These are phyloP conservation scores for Aureobasidium namibiae DNA, from an alignment of 2,329 filamentous ascomycete genomes.

Conservation along the genomic window DNA sequence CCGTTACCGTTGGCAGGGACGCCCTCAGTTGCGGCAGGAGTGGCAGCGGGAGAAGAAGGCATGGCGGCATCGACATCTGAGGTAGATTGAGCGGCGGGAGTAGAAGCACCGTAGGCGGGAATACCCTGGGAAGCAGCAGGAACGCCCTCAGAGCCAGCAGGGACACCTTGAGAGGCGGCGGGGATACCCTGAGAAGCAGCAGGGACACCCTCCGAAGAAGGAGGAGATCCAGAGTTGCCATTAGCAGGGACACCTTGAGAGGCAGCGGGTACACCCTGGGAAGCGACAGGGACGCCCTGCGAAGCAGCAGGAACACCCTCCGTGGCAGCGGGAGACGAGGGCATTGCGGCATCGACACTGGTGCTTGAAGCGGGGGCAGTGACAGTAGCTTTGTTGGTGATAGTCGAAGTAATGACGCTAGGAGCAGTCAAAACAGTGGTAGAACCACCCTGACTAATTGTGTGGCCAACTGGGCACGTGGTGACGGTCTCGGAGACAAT, in stretches of 20 bases:
- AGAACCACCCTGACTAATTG: neutral
- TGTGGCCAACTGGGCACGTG: conserved; percentile 11
- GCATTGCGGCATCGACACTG: neutral
- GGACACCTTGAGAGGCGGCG: too few relatives aligned
- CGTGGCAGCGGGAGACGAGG: neutral
- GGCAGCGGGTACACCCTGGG: neutral
- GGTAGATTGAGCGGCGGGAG: neutral
- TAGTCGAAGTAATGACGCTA: conserved; percentile 6
- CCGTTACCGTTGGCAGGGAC: neutral
- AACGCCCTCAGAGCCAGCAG: neutral
- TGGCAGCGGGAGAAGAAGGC: neutral
- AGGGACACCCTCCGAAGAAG: too few relatives aligned
- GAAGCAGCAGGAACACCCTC: neutral
- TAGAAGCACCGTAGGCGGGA: neutral
- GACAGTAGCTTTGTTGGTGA: neutral
- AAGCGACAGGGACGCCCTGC: neutral
- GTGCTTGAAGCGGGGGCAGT: neutral
- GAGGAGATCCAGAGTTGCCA: too few relatives aligned
- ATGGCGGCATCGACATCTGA: neutral
- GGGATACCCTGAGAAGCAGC: too few relatives aligned
- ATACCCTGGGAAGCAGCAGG: neutral
- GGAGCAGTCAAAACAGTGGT: conserved; percentile 11
- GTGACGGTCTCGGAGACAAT: conserved; percentile 10
- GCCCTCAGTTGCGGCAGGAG: neutral
- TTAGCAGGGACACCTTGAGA: too few relatives aligned